These are phyloP conservation scores for Sporormia fimetaria DNA, from an alignment of 495 filamentous ascomycete species.

Conservation along the genomic window DNA sequence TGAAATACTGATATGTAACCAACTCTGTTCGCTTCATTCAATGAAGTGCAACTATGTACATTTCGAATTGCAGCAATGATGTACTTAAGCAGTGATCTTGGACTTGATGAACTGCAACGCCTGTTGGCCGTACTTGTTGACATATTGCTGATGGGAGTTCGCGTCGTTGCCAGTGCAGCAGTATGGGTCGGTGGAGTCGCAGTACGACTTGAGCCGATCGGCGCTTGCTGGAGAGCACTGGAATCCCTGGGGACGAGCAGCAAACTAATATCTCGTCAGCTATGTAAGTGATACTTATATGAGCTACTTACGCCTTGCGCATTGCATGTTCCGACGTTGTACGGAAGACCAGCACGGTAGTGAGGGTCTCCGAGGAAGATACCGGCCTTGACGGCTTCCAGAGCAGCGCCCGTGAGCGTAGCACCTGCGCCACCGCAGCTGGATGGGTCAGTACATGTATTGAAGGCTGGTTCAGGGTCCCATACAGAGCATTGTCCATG, in stretches of 20 bases:
- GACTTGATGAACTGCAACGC: constrained; percentile 45
- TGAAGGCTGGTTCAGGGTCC: too few species aligned
- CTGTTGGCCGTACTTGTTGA: constrained; percentile 45
- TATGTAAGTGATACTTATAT: background rate
- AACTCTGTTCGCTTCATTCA: too few species aligned
- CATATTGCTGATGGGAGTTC: constrained; percentile 48
- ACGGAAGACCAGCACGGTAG: constrained; percentile 41
- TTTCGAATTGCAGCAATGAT: too few species aligned
- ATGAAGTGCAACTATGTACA: too few species aligned
- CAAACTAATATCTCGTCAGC: constrained; percentile 35
- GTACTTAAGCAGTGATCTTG: constrained; percentile 27
- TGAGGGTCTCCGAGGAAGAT: constrained; percentile 56
- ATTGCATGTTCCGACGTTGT: constrained; percentile 50
- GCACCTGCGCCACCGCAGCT: constrained; percentile 46
- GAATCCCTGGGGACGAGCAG: constrained; percentile 44
- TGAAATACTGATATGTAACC: too few species aligned
- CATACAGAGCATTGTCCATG: constrained; percentile 51
- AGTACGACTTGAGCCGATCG: constrained; percentile 48
- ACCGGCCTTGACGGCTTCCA: constrained; percentile 45
- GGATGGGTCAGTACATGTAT: too few species aligned
- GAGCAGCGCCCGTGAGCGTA: constrained; percentile 36
- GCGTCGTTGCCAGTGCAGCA: constrained; percentile 52
- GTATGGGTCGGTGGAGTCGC: constrained; percentile 51
- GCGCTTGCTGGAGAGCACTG: constrained; percentile 40
- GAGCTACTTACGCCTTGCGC: constrained; percentile 43